phyloP scores from a whole-genome alignment of 768 basidiomycete species.

The Boletellus emodensis region DNA sequence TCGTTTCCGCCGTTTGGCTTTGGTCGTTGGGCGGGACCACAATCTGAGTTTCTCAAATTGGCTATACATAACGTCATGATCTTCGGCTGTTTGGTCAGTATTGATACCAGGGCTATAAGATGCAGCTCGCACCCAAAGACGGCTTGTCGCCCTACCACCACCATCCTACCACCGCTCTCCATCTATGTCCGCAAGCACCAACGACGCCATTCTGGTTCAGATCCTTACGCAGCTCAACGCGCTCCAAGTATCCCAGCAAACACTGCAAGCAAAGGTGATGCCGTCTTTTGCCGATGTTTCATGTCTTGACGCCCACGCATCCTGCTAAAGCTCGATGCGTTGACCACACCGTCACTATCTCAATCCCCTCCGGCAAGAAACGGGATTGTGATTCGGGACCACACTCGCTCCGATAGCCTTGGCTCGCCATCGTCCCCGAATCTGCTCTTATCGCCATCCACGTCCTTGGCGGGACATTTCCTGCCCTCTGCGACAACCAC shows the following conservation, averaged over 20 bases:
- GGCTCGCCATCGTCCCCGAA: constrained; percentile 24
- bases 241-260: constrained; percentile 71
- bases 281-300: background rate
- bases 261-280: constrained; percentile 71
- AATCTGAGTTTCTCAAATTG: background rate
- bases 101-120: constrained; percentile 5
- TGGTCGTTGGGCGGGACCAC: background rate
- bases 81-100: background rate
- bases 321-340: constrained; percentile 46
- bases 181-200: constrained; percentile 26
- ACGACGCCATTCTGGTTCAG: constrained; percentile 62
- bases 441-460: constrained; percentile 29
- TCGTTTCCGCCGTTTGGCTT: background rate
- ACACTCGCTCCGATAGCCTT: constrained; percentile 4
- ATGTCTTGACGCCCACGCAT: background rate
- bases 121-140: background rate
- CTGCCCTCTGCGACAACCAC: constrained; percentile 26
- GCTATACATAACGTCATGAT: constrained; percentile 1
- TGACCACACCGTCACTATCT: constrained; percentile 28
- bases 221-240: constrained; percentile 69
- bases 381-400: constrained; percentile 26
- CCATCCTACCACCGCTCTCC: constrained; percentile 6
- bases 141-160: constrained; percentile 11
- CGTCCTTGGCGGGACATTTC: constrained; percentile 24
- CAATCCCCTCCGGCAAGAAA: constrained; percentile 24